These are phyloP conservation scores for Plasmodiophora brassicae DNA, from an alignment of 208 protist genomes.

Conservation along the genomic window DNA sequence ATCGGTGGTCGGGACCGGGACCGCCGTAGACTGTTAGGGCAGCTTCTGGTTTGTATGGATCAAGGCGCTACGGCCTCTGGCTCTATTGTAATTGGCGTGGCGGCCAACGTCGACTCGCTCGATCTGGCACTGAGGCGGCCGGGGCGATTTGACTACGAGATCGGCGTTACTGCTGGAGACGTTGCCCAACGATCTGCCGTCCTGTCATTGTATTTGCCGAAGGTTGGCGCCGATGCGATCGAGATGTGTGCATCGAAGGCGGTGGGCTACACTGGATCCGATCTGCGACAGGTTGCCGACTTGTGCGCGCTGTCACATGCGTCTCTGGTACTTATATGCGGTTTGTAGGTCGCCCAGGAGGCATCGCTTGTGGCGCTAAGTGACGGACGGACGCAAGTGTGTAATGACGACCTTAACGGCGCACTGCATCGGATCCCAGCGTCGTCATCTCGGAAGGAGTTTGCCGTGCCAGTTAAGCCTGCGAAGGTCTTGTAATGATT, in stretches of 20 bases:
- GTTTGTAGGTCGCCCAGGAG: no score
- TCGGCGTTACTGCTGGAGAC: slow-evolving; percentile 16
- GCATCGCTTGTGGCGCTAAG: no score
- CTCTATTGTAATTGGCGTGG: slow-evolving; percentile 25
- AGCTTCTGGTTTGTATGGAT: slow-evolving; percentile 28
- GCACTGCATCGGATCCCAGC: not conserved
- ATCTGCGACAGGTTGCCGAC: not conserved
- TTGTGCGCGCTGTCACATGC: not conserved
- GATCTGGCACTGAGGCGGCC: not conserved
- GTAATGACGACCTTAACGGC: not conserved
- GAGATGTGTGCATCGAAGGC: not conserved
- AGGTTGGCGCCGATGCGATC: not conserved
- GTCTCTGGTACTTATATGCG: no score
- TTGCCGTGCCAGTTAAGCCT: not conserved
- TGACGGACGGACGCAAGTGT: not conserved
- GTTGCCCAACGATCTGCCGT: not conserved
- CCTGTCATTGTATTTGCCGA: not conserved
- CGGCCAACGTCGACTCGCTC: not conserved
- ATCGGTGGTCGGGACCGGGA: not conserved
- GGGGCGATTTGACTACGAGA: slow-evolving; percentile 34
- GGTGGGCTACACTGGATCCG: not conserved
- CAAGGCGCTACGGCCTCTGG: not conserved
- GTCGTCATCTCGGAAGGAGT: not conserved
- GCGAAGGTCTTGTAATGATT: not conserved
- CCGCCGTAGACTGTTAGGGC: not conserved